Percentiles rank a stretch among this genome's conserved stretches.
Conservation (phyloP, 371 early-diverging fungal species). For the Apophysomyces variabilis region DNA sequence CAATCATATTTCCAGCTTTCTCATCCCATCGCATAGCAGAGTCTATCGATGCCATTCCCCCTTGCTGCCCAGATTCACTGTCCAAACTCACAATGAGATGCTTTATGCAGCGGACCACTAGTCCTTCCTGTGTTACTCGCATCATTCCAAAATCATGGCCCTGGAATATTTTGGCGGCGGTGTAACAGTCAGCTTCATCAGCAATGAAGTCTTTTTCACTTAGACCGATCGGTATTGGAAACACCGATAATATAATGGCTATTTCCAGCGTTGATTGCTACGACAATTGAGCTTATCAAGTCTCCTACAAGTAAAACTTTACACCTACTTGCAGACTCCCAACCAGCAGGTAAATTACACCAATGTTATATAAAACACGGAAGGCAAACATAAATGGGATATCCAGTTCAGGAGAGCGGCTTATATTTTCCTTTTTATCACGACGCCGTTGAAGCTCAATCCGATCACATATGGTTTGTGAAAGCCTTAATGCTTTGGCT, state of each 20-base stretch:
- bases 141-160: slow-evolving; percentile 55
- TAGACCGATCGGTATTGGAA: slow-evolving; percentile 46
- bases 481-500: slow-evolving; percentile 47
- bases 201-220: slow-evolving; percentile 42
- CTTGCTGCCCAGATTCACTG: slow-evolving; percentile 45
- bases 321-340: slow-evolving; percentile 49
- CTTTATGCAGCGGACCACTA: slow-evolving; percentile 53
- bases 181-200: slow-evolving; percentile 47
- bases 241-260: slow-evolving; percentile 53
- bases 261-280: slow-evolving; percentile 56
- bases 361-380: slow-evolving; percentile 53
- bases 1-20: slow-evolving; percentile 54
- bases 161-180: slow-evolving; percentile 39
- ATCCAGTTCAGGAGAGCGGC: slow-evolving; percentile 31
- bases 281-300: background rate
- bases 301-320: background rate
- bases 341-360: slow-evolving; percentile 51
- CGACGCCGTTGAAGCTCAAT: slow-evolving; percentile 48
- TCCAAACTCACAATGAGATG: slow-evolving; percentile 53
- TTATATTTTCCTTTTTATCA: slow-evolving; percentile 24
- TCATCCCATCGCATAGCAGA: slow-evolving; percentile 55
- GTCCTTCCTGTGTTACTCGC: slow-evolving; percentile 52
- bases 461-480: slow-evolving; percentile 51
- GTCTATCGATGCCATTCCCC: slow-evolving; percentile 55
- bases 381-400: slow-evolving; percentile 60